Conservation (phyloP, 2,329 filamentous ascomycete genomes). For the Aspergillus quadricinctus region DNA sequence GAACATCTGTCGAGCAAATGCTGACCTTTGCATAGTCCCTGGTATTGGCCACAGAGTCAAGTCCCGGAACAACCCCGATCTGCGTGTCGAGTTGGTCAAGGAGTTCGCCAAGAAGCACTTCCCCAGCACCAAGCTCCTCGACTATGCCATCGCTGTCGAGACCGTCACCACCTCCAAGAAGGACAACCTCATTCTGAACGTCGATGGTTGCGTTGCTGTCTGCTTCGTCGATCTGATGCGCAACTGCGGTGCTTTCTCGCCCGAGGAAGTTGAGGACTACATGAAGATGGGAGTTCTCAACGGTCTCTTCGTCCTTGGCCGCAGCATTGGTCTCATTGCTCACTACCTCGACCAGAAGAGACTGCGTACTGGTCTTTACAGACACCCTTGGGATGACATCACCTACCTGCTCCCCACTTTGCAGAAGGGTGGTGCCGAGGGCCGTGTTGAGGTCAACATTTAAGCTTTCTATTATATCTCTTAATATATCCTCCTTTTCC, state of each 20-base stretch:
- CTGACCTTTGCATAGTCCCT: conserved; percentile 57
- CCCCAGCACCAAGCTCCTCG: conserved; percentile 95
- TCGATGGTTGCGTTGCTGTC: conserved; percentile 95
- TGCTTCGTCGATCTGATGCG: conserved; percentile 98
- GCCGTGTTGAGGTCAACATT: conserved; percentile 84
- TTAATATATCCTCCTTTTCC: conserved; percentile 19
- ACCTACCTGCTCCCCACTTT: conserved; percentile 88
- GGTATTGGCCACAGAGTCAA: conserved; percentile 99
- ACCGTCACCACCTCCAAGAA: conserved; percentile 99
- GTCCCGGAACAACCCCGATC: conserved; percentile 99
- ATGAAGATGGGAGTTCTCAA: conserved; percentile 98
- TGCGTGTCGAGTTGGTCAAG: conserved; percentile 98
- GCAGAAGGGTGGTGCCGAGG: conserved; percentile 68
- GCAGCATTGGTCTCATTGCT: conserved; percentile 97
- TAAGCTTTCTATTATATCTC: conserved; percentile 38
- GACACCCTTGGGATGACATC: conserved; percentile 98
- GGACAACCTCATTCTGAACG: conserved; percentile 99
- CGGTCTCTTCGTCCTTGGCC: conserved; percentile 96
- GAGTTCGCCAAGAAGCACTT: conserved; percentile 98
- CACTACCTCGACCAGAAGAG: conserved; percentile 99
- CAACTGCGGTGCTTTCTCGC: conserved; percentile 94
- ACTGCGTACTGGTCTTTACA: conserved; percentile 95
- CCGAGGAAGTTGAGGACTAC: conserved; percentile 98
- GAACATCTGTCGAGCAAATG: neutral
- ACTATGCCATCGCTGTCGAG: conserved; percentile 97